phyloP scores from a whole-genome alignment of 2,329 filamentous ascomycete species.

The Fusarium graminum region DNA sequence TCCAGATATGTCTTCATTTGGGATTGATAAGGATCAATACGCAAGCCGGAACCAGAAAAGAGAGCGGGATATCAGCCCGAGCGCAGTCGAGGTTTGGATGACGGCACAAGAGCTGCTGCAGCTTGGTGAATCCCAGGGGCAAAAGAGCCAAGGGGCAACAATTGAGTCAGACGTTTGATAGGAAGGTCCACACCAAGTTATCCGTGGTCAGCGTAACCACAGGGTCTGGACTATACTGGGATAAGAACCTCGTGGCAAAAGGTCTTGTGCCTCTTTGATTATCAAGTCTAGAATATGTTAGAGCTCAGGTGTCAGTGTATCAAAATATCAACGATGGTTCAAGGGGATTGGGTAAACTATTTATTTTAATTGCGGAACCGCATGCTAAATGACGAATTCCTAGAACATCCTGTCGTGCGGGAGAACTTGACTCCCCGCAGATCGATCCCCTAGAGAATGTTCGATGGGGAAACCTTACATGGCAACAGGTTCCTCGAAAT shows the following conservation, averaged over 20 bases:
- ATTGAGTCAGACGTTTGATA: constrained; percentile 1
- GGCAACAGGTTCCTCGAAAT: constrained; percentile 1
- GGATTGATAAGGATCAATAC: not conserved
- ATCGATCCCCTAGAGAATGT: not conserved
- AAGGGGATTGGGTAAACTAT: not conserved
- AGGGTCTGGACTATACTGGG: not conserved
- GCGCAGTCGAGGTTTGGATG: constrained; percentile 51
- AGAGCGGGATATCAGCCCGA: constrained; percentile 34
- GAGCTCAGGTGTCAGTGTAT: constrained; percentile 27
- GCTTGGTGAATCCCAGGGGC: constrained; percentile 38
- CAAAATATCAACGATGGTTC: constrained; percentile 15
- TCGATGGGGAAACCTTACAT: not conserved
- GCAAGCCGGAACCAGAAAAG: not conserved
- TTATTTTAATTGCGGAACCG: not conserved
- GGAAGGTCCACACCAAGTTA: too few species aligned
- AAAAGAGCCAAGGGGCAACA: not conserved
- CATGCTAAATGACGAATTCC: not conserved
- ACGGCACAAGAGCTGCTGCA: constrained; percentile 51
- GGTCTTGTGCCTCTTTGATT: constrained; percentile 15
- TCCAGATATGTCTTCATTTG: constrained; percentile 10
- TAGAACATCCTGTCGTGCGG: not conserved
- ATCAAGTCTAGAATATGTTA: constrained; percentile 17
- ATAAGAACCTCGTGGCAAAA: constrained; percentile 20
- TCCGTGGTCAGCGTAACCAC: too few species aligned
- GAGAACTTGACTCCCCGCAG: not conserved